Evolutionary conservation across 768 basidiomycete species (phyloP).

Genomic region (Lactarius trivialis): DNA sequence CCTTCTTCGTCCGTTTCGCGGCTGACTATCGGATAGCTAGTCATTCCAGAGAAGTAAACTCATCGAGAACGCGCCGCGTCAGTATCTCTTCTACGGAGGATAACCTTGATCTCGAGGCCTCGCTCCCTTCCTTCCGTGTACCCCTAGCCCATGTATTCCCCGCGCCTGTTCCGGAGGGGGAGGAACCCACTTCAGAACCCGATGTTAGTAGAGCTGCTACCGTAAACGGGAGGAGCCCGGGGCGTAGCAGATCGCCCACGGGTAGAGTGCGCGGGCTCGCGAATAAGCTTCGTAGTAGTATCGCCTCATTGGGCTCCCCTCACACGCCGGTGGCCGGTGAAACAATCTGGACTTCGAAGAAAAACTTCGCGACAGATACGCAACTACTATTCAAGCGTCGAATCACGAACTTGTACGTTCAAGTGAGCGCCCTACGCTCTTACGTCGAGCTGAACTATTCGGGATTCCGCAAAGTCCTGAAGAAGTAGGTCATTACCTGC

Average conservation of each 20-base stretch:
- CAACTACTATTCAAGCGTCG: conserved; percentile 84
- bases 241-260: conserved; percentile 20
- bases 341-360: conserved; percentile 70
- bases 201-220: not conserved
- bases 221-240: conserved; percentile 2
- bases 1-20: not conserved
- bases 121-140: conserved; percentile 22
- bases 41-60: conserved; percentile 23
- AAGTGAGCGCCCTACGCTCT: conserved; percentile 67
- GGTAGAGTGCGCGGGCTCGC: conserved; percentile 15
- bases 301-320: conserved; percentile 43
- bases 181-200: conserved; percentile 10
- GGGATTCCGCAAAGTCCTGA: conserved; percentile 91
- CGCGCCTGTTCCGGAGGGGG: conserved; percentile 17
- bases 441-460: conserved; percentile 91
- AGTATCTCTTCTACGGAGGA: conserved; percentile 24
- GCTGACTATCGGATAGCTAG: conserved; percentile 11
- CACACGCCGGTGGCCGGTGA: conserved; percentile 33
- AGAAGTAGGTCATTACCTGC: conserved; percentile 58
- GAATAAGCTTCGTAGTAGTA: conserved; percentile 45
- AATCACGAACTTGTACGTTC: conserved; percentile 77
- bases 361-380: conserved; percentile 78
- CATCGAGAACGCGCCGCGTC: conserved; percentile 16
- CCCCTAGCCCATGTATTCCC: conserved; percentile 12
- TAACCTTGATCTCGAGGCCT: conserved; percentile 27